Evolutionary conservation across 805 yeast species (phyloP).

Genomic region (Pichia deserticola): DNA sequence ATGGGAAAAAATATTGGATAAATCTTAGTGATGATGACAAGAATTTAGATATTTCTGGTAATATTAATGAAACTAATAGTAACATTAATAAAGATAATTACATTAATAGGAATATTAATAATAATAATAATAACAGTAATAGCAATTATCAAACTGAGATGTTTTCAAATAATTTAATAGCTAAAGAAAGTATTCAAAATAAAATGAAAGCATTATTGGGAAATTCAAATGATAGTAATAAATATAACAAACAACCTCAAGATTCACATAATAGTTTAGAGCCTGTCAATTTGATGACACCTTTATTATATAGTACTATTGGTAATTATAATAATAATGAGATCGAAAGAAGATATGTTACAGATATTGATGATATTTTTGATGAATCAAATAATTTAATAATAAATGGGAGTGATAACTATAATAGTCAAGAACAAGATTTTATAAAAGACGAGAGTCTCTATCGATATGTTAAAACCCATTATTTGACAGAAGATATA

Average conservation of each 20-base stretch:
- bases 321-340: not conserved
- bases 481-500: slow-evolving; percentile 30
- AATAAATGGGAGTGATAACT: not conserved
- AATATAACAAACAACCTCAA: not conserved
- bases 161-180: not conserved
- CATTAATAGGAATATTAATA: not conserved
- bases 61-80: not conserved
- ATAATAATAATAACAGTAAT: not conserved
- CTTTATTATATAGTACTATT: slow-evolving; percentile 7
- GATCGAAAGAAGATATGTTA: not conserved
- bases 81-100: slow-evolving; percentile 2
- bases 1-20: slow-evolving; percentile 86
- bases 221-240: not conserved
- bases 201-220: not conserved
- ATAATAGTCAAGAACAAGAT: slow-evolving; percentile 16
- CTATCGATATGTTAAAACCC: slow-evolving; percentile 28
- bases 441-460: slow-evolving; percentile 29
- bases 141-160: not conserved
- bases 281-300: not conserved
- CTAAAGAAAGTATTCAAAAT: not conserved
- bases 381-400: slow-evolving; percentile 1
- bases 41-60: not conserved
- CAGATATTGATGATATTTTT: slow-evolving; percentile 3
- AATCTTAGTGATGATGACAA: slow-evolving; percentile 10
- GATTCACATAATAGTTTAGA: no score